Base-by-base conservation (phyloP, 352 stramenopile genomes). In the Globisporangium emineosum region DNA sequence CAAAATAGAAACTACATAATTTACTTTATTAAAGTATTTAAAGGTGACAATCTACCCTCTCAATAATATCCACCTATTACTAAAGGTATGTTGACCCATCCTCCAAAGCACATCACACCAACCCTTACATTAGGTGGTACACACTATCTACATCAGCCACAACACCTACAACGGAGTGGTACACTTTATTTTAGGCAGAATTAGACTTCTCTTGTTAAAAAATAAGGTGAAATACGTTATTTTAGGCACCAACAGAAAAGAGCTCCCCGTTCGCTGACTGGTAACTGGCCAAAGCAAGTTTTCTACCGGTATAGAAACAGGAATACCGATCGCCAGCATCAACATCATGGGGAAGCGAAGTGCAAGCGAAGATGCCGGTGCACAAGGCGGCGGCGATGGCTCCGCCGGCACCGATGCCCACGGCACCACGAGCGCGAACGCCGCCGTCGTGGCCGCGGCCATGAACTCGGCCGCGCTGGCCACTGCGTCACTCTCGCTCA, bases 341-440 rank as follows among this genome's bases (percentile, higher is more conserved):
- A n/a, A 12, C 52, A 57, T 35, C 52, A 62, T 62, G 63, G 63
- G 25, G 8, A 68, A 68, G 40, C 63, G 63, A 9, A 55, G 49
- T 27, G 33, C 43, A 23, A 62, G 42, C 25, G 60, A 57, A 33
- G 61, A 43, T 29, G 37, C 23, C 13, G 15, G 17, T 6, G 7
- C 40, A 12, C 32, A 23, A 23, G n/a, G 10, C 42, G 40, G 32
- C 29, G 33, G 30, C 19, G 50, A 29, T 6, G 33, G 47, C 60
- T 42, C 32, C 17, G 25, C 25, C 30, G 54, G 8, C 40, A 27
- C 59, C 17, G 21, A n/a, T n/a, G n/a, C n/a, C n/a, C n/a, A n/a
- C n/a, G n/a, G 30, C 21, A 13, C 50, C 17, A 42, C 50, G n/a
- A 65, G 43, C 43, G 40, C 57, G 27, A 61, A 21, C 8, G 57